These are phyloP conservation scores for Diplodia scrobiculata DNA, from an alignment of 2,329 filamentous ascomycete species.

Conservation along the genomic window DNA sequence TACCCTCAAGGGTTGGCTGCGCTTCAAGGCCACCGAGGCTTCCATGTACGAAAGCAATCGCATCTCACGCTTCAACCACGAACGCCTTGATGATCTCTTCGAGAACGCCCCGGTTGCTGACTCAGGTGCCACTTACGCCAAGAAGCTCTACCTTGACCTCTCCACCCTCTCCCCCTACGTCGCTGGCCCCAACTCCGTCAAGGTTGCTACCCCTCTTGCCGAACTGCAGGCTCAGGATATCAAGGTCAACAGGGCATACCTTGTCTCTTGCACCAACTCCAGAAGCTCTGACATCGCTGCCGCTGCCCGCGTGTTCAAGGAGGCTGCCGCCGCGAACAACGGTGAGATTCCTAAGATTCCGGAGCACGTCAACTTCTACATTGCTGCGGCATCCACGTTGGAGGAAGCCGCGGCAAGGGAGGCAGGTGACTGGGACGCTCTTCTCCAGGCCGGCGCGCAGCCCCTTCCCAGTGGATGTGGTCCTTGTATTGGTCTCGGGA, in stretches of 20 bases:
- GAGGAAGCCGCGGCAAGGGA: slow-evolving; percentile 80
- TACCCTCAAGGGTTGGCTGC: slow-evolving; percentile 71
- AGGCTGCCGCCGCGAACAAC: slow-evolving; percentile 63
- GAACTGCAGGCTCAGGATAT: slow-evolving; percentile 76
- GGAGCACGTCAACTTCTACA: slow-evolving; percentile 78
- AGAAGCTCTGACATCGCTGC: slow-evolving; percentile 77
- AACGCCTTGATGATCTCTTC: slow-evolving; percentile 71
- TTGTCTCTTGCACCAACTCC: slow-evolving; percentile 88
- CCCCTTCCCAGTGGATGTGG: slow-evolving; percentile 73
- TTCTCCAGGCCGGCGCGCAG: slow-evolving; percentile 77
- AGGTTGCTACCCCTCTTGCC: slow-evolving; percentile 74
- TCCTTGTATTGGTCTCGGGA: slow-evolving; percentile 82
- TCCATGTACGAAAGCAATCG: slow-evolving; percentile 61
- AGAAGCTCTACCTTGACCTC: slow-evolving; percentile 78
- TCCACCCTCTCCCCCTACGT: slow-evolving; percentile 82
- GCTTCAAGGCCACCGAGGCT: slow-evolving; percentile 71
- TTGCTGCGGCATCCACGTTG: slow-evolving; percentile 77
- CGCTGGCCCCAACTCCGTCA: slow-evolving; percentile 87
- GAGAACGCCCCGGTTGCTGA: slow-evolving; percentile 70
- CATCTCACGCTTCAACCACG: slow-evolving; percentile 68
- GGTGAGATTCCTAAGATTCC: slow-evolving; percentile 71
- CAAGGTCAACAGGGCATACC: slow-evolving; percentile 77
- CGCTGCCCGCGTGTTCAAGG: slow-evolving; percentile 81
- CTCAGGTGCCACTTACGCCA: slow-evolving; percentile 76
- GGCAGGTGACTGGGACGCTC: slow-evolving; percentile 79